phyloP scores from a whole-genome alignment of 2,329 filamentous ascomycete species.

The Geosmithia flava region DNA sequence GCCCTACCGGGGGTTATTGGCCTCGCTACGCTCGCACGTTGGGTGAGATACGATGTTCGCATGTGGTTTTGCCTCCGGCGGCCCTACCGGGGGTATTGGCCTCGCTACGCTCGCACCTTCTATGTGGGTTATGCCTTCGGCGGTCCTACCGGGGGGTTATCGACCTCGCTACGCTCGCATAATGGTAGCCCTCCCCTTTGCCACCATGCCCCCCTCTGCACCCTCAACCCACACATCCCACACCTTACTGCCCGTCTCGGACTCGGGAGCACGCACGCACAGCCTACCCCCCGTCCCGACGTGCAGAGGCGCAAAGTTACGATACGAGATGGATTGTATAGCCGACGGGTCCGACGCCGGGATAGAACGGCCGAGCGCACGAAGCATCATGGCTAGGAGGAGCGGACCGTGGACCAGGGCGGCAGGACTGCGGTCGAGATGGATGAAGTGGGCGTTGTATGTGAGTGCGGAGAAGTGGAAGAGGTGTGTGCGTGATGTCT shows the following conservation, averaged over 20 bases:
- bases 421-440: conserved; percentile 61
- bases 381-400: conserved; percentile 63
- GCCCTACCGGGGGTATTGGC: no score
- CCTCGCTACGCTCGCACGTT: no score
- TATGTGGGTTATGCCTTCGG: no score
- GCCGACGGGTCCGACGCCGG: conserved; percentile 2
- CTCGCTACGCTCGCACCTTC: no score
- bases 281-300: conserved; percentile 58
- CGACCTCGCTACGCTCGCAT: no score
- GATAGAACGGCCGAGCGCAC: conserved; percentile 32
- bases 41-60: no score
- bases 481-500: conserved; percentile 58
- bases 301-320: conserved; percentile 72
- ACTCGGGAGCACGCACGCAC: conserved; percentile 38
- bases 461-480: conserved; percentile 87
- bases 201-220: conserved; percentile 46
- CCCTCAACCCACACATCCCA: conserved; percentile 58
- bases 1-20: no score
- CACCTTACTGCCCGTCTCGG: conserved; percentile 6
- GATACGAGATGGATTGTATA: conserved; percentile 56
- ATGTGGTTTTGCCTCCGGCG: no score
- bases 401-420: conserved; percentile 83
- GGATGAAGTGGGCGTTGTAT: conserved; percentile 86
- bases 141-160: no score
- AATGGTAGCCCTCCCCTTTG: conserved; percentile 47